Conservation (phyloP, 768 basidiomycete genomes). For the Agaricus bisporus region DNA sequence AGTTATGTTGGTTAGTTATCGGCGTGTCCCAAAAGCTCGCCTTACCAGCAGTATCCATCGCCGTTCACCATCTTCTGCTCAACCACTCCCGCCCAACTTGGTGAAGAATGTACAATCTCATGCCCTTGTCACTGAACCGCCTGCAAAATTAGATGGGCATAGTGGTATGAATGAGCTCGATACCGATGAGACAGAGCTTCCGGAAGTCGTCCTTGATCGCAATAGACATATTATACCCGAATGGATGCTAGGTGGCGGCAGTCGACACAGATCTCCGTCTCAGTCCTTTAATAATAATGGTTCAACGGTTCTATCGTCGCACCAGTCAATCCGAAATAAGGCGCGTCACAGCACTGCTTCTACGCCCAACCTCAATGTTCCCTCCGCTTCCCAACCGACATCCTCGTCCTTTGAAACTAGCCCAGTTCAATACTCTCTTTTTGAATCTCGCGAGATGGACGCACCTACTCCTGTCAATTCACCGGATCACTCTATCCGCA, state of each 20-base stretch:
- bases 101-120: slow-evolving; percentile 16
- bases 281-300: slow-evolving; percentile 37
- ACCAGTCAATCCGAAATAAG: slow-evolving; percentile 33
- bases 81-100: slow-evolving; percentile 21
- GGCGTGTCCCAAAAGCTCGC: slow-evolving; percentile 56
- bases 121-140: slow-evolving; percentile 14
- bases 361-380: slow-evolving; percentile 55
- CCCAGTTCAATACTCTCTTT: slow-evolving; percentile 33
- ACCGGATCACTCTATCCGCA: slow-evolving; percentile 26
- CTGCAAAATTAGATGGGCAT: slow-evolving; percentile 19
- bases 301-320: slow-evolving; percentile 25
- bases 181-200: slow-evolving; percentile 76
- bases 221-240: slow-evolving; percentile 96
- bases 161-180: slow-evolving; percentile 32
- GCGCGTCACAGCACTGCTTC: slow-evolving; percentile 56
- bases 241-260: slow-evolving; percentile 65
- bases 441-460: slow-evolving; percentile 31
- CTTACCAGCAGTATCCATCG: neutral
- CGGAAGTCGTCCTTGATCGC: slow-evolving; percentile 88
- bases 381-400: slow-evolving; percentile 16
- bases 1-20: slow-evolving; percentile 97
- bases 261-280: slow-evolving; percentile 42
- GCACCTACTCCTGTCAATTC: slow-evolving; percentile 48
- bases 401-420: slow-evolving; percentile 24
- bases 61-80: slow-evolving; percentile 10